Evolutionary conservation across 2,329 filamentous ascomycete species (phyloP).

Genomic region (Colletotrichum tabaci): DNA sequence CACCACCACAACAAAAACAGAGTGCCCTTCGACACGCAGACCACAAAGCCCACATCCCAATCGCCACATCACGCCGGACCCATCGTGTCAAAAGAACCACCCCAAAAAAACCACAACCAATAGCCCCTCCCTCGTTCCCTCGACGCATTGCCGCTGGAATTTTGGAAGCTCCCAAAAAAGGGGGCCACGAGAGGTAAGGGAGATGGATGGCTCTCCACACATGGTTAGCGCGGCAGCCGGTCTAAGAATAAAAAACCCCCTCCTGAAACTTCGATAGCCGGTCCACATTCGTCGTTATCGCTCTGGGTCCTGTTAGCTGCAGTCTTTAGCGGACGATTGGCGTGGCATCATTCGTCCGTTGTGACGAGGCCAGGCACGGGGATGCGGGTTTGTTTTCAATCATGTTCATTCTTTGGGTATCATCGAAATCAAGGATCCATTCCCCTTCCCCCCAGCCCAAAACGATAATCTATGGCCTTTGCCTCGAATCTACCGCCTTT

Average conservation of each 20-base stretch:
- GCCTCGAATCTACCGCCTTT: constrained; percentile 3
- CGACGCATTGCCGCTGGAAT: not conserved
- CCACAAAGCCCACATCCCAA: constrained; percentile 9
- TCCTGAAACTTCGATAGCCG: constrained; percentile 16
- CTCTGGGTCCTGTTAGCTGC: not conserved
- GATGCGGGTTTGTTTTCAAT: not conserved
- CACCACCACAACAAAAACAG: no score
- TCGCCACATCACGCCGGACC: not conserved
- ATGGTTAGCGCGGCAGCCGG: constrained; percentile 6
- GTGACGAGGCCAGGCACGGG: not conserved
- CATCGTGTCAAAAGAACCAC: not conserved
- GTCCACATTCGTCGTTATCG: constrained; percentile 5
- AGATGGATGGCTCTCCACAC: constrained; percentile 1
- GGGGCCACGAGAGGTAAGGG: constrained; percentile 2
- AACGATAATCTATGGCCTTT: not conserved
- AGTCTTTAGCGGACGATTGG: not conserved
- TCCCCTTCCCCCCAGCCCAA: not conserved
- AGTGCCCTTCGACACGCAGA: not conserved
- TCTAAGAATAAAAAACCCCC: not conserved
- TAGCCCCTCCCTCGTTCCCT: not conserved
- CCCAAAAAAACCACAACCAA: not conserved
- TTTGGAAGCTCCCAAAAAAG: not conserved
- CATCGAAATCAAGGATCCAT: not conserved
- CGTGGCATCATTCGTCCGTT: not conserved
- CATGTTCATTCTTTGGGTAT: constrained; percentile 21